These are phyloP conservation scores for Chernovozyma sophiae-reginae DNA, from an alignment of 1,139 yeast species.

Conservation along the genomic window DNA sequence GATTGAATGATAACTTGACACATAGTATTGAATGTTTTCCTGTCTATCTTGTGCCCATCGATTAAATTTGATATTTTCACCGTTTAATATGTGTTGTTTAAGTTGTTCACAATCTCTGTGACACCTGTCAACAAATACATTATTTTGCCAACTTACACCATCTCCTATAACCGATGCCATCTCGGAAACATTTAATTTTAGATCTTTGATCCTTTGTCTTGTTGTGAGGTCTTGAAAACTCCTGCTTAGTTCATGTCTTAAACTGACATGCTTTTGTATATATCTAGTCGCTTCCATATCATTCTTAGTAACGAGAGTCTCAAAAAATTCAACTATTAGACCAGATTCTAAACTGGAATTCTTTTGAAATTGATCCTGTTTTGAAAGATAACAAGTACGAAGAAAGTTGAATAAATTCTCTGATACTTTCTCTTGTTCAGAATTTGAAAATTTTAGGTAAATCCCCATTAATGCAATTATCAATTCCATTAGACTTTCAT, in stretches of 20 bases:
- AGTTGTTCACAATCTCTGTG: constrained; percentile 46
- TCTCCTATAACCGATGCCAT: constrained; percentile 41
- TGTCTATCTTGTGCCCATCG: constrained; percentile 59
- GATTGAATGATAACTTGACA: constrained; percentile 42
- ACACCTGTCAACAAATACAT: constrained; percentile 34
- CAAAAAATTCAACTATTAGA: constrained; percentile 27
- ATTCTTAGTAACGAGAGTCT: constrained; percentile 27
- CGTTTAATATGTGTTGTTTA: constrained; percentile 38
- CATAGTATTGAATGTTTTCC: constrained; percentile 53
- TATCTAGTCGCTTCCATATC: constrained; percentile 34
- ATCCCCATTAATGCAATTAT: constrained; percentile 22
- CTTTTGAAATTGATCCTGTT: constrained; percentile 22
- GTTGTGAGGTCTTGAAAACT: constrained; percentile 20
- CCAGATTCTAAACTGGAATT: neutral
- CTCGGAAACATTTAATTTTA: constrained; percentile 26
- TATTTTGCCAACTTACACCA: constrained; percentile 33
- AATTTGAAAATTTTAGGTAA: constrained; percentile 18
- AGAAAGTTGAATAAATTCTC: constrained; percentile 36
- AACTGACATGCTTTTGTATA: constrained; percentile 28
- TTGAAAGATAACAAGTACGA: constrained; percentile 32
- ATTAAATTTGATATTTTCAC: constrained; percentile 46
- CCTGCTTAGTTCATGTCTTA: constrained; percentile 24
- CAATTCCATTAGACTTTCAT: constrained; percentile 23
- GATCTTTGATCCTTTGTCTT: constrained; percentile 12
- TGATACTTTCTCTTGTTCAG: constrained; percentile 13